Conservation (phyloP, 1,284 basidiomycete genomes). For the Boletellus deceptivus region DNA sequence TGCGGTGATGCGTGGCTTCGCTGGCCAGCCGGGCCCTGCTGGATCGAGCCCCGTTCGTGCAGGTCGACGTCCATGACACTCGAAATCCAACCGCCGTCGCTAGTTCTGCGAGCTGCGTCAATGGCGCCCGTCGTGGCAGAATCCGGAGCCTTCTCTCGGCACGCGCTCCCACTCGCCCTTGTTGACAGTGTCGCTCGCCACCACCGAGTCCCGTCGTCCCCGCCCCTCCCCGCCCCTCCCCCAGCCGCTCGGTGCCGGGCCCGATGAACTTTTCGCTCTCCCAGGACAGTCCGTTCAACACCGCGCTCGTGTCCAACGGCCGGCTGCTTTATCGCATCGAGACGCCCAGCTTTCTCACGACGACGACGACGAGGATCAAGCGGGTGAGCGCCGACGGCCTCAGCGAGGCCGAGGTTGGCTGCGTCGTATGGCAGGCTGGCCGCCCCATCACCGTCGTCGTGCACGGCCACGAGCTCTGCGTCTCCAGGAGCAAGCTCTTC, state of each 20-base stretch:
- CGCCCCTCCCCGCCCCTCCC: neutral
- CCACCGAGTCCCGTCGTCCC: slow-evolving; percentile 8
- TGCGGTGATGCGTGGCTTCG: slow-evolving; percentile 17
- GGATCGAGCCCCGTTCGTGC: neutral
- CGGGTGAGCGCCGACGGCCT: slow-evolving; percentile 27
- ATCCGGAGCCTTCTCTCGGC: slow-evolving; percentile 33
- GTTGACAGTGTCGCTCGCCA: slow-evolving; percentile 5
- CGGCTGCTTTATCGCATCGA: slow-evolving; percentile 31
- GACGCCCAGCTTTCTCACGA: slow-evolving; percentile 17
- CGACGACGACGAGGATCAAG: slow-evolving; percentile 23
- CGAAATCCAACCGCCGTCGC: neutral
- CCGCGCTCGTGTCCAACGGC: slow-evolving; percentile 31
- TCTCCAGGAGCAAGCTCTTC: slow-evolving; percentile 27
- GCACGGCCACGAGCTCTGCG: slow-evolving; percentile 27
- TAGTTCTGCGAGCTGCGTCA: slow-evolving; percentile 5
- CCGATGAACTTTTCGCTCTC: slow-evolving; percentile 34
- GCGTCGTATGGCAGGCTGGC: slow-evolving; percentile 32
- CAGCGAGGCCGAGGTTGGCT: slow-evolving; percentile 26
- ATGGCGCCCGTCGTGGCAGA: slow-evolving; percentile 35
- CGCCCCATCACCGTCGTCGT: slow-evolving; percentile 29
- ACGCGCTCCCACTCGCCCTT: slow-evolving; percentile 18
- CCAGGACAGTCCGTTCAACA: slow-evolving; percentile 34
- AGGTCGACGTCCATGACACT: slow-evolving; percentile 4
- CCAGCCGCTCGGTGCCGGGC: neutral
- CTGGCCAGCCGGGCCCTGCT: neutral